phyloP scores from a whole-genome alignment of 2,329 filamentous ascomycete species.

The Thermochaetoides dissita region DNA sequence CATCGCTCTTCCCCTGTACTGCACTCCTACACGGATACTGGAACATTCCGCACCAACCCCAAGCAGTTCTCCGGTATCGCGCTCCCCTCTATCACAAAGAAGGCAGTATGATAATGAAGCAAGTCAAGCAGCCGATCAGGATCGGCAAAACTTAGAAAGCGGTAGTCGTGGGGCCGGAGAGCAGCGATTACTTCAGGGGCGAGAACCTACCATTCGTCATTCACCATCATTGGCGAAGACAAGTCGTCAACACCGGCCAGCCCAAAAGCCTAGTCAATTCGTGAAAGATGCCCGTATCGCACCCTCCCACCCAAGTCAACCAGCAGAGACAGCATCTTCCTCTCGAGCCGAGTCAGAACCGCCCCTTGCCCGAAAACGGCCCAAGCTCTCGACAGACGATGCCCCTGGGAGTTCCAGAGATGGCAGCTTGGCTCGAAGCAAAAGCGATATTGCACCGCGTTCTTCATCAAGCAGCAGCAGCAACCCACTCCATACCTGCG shows the following conservation, averaged over 20 bases:
- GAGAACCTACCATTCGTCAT: too few species aligned
- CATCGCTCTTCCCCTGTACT: constrained; percentile 20
- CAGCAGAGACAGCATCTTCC: constrained; percentile 1
- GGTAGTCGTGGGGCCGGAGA: too few species aligned
- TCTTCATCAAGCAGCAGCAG: constrained; percentile 21
- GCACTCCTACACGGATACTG: constrained; percentile 37
- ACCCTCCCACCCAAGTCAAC: constrained; percentile 6
- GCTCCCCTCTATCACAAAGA: too few species aligned
- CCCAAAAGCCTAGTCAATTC: too few species aligned
- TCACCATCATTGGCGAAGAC: too few species aligned
- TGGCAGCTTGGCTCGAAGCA: too few species aligned
- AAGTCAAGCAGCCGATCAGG: too few species aligned
- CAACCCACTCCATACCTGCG: constrained; percentile 51
- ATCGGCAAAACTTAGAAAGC: too few species aligned
- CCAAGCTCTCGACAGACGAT: constrained; percentile 7
- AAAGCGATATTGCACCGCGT: too few species aligned
- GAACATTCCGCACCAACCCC: constrained; percentile 32
- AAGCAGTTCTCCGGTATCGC: constrained; percentile 14
- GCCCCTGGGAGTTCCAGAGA: constrained; percentile 3
- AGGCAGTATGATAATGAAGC: too few species aligned
- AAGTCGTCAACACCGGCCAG: too few species aligned
- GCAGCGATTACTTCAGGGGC: too few species aligned
- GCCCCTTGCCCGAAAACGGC: constrained; percentile 16
- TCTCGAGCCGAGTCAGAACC: constrained; percentile 22
- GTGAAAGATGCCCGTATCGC: not conserved